Percentiles rank a stretch among this genome's conserved stretches.
Conservation (phyloP, 306 rosid genomes). For the Citrullus mucosospermus region DNA sequence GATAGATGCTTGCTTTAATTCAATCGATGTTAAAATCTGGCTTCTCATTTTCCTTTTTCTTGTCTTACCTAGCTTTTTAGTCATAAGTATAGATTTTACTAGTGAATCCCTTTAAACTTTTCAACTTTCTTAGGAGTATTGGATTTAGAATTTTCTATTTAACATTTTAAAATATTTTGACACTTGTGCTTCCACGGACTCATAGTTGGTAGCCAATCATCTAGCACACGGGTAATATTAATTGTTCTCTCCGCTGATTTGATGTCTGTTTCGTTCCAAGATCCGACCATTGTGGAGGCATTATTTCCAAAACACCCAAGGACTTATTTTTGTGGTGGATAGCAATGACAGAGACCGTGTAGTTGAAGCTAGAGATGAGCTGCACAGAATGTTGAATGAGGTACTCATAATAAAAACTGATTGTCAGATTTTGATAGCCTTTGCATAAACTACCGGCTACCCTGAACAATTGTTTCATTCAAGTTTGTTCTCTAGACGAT, state of each 20-base stretch:
- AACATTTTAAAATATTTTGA: not conserved
- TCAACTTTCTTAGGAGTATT: not conserved
- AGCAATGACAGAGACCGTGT: constrained; percentile 69
- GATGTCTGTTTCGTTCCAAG: constrained; percentile 10
- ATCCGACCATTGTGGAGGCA: constrained; percentile 61
- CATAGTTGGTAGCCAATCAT: not conserved
- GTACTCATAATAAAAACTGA: constrained; percentile 8
- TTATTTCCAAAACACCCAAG: constrained; percentile 68
- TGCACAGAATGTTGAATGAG: constrained; percentile 68
- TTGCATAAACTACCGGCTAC: not conserved
- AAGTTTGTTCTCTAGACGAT: not conserved
- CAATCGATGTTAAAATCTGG: not conserved
- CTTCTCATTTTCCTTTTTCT: not conserved
- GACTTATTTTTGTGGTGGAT: constrained; percentile 61
- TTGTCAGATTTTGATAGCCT: not conserved
- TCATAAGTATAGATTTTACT: not conserved
- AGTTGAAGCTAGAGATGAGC: constrained; percentile 59
- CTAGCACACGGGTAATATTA: not conserved
- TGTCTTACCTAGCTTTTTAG: not conserved
- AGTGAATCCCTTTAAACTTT: not conserved
- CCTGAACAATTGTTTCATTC: not conserved
- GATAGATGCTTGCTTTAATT: not conserved
- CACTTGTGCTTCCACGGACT: not conserved
- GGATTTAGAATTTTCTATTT: not conserved
- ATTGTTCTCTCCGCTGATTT: not conserved